Evolutionary conservation across 306 rosid species (phyloP).

Genomic region (Pterocarpus santalinus): DNA sequence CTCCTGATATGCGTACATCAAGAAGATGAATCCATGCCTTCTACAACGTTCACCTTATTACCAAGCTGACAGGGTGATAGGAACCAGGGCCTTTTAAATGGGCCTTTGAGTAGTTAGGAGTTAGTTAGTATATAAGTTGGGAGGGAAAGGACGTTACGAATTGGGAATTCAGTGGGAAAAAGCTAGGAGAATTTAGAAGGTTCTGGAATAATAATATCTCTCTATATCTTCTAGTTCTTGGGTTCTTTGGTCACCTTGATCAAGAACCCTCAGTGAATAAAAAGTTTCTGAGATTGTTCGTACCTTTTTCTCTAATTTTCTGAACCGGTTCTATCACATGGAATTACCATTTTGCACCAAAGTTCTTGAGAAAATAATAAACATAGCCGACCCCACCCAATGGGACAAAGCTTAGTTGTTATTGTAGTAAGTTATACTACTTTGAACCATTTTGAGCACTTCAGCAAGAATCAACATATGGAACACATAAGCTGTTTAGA

Average conservation of each 20-base stretch:
- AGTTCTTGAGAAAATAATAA: conserved; percentile 12
- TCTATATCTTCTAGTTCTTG: background rate
- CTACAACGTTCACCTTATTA: conserved; percentile 30
- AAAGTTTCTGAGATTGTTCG: background rate
- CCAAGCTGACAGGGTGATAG: background rate
- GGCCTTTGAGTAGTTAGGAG: background rate
- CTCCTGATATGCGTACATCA: conserved; percentile 28
- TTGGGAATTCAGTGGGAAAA: background rate
- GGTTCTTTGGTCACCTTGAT: background rate
- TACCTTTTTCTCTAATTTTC: background rate
- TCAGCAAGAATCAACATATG: conserved; percentile 23
- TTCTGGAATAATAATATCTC: background rate
- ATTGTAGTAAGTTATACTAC: conserved; percentile 3
- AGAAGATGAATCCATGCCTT: conserved; percentile 7
- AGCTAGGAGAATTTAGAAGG: background rate
- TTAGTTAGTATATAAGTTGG: background rate
- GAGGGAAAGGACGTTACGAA: background rate
- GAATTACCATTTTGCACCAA: conserved; percentile 26
- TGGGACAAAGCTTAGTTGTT: too few species aligned
- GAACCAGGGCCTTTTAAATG: background rate
- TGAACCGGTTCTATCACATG: background rate
- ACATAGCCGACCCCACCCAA: too few species aligned
- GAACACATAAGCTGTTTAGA: conserved; percentile 29
- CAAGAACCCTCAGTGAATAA: background rate
- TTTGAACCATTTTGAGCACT: conserved; percentile 31